phyloP scores from a whole-genome alignment of 441 rosid species.

The Croton setiger region DNA sequence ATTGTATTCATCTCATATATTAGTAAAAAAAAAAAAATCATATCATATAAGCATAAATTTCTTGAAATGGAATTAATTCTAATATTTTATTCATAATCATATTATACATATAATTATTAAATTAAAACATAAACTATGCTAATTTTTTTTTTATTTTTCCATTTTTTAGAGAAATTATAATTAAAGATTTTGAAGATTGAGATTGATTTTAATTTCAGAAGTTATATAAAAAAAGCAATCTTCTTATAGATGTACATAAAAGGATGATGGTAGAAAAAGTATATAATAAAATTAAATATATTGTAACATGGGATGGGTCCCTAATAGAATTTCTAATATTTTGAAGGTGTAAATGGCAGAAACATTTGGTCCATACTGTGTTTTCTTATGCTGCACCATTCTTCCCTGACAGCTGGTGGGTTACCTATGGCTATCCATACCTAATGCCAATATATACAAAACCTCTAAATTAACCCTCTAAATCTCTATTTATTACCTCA shows the following conservation, averaged over 20 bases:
- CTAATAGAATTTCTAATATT: background rate
- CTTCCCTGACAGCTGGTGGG: conserved; percentile 31
- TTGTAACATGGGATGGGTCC: conserved; percentile 4
- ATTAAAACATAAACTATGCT: no score
- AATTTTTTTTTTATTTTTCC: no score
- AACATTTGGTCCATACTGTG: conserved; percentile 25
- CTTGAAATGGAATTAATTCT: no score
- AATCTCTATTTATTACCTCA: background rate
- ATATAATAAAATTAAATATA: background rate
- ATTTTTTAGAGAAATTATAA: no score
- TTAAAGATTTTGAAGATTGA: no score
- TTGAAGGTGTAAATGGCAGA: conserved; percentile 15
- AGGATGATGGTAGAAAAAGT: background rate
- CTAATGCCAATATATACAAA: conserved; percentile 13
- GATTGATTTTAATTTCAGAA: no score
- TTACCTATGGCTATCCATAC: conserved; percentile 23
- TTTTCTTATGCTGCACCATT: conserved; percentile 21
- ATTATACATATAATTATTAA: no score
- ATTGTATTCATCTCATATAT: no score
- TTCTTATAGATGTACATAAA: no score
- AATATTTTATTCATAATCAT: no score
- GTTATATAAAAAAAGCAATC: background rate
- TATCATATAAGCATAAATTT: no score
- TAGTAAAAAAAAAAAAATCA: no score
- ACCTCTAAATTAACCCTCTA: background rate